phyloP scores from a whole-genome alignment of 257 asterid genomes.

The Solanum okadae region DNA sequence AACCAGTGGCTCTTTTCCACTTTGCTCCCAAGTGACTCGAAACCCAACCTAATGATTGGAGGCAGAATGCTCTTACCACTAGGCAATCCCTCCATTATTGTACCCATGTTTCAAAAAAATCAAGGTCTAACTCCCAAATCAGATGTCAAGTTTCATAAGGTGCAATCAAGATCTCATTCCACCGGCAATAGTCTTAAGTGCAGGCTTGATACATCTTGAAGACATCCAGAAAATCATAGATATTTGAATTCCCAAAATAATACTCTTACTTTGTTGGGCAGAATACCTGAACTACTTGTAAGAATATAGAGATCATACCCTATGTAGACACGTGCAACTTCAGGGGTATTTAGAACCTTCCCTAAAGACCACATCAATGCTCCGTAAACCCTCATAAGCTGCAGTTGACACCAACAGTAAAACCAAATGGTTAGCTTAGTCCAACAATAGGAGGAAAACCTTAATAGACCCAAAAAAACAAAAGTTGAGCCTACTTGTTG shows the following conservation, averaged over 20 bases:
- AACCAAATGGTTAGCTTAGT: background rate
- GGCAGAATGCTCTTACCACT: background rate
- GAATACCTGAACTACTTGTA: background rate
- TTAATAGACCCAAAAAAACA: background rate
- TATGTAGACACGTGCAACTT: constrained; percentile 86
- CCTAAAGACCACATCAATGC: constrained; percentile 99
- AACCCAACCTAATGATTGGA: background rate
- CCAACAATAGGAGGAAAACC: background rate
- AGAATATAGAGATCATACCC: constrained; percentile 42
- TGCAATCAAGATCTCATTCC: background rate
- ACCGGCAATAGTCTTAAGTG: background rate
- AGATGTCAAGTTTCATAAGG: background rate
- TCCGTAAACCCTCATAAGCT: constrained; percentile 98
- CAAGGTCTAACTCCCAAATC: background rate
- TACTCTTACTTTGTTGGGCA: background rate
- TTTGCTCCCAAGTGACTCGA: background rate
- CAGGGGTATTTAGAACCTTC: constrained; percentile 93
- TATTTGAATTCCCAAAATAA: background rate
- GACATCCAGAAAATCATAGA: background rate
- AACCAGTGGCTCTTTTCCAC: background rate
- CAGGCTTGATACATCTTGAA: background rate
- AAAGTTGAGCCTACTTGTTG: constrained; percentile 28
- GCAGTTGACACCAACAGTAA: constrained; percentile 11
- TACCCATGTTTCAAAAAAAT: background rate
- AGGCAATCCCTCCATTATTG: background rate